Percentiles rank a stretch among this genome's conserved stretches.
Evolutionary conservation across 1,284 basidiomycete species (phyloP).

Genomic region (Trichosporon sp.): DNA sequence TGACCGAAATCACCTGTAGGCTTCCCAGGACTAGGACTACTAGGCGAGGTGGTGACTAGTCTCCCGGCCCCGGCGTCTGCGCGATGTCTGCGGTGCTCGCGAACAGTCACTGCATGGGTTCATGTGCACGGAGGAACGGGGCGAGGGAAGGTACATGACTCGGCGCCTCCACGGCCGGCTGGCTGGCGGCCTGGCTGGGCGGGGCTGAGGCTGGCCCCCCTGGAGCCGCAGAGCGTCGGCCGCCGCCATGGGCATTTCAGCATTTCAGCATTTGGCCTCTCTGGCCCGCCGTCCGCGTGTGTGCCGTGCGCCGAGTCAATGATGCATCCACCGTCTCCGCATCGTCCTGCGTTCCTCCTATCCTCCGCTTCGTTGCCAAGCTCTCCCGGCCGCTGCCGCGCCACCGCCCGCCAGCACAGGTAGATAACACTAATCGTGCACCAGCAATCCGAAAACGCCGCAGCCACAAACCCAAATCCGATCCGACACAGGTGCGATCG

Average conservation of each 20-base stretch:
- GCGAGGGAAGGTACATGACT: neutral
- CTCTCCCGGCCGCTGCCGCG: neutral
- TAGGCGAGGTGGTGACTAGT: neutral
- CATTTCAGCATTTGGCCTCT: neutral
- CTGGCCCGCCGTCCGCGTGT: neutral
- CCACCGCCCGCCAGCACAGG: neutral
- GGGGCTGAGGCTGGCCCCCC: neutral
- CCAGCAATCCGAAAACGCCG: constrained; percentile 3
- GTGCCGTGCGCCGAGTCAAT: neutral
- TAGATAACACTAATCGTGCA: neutral
- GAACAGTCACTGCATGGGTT: neutral
- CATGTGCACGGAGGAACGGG: neutral
- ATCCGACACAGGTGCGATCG: constrained; percentile 7
- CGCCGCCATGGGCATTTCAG: neutral
- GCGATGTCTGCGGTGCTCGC: neutral
- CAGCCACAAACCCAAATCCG: constrained; percentile 7
- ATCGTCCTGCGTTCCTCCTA: neutral
- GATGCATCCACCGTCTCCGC: neutral
- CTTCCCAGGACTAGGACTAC: neutral
- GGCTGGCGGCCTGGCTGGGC: neutral
- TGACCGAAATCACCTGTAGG: neutral
- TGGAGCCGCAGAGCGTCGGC: neutral
- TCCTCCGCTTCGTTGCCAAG: neutral
- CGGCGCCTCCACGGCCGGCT: neutral
- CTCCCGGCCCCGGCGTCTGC: neutral